A percentile compares a stretch with the other conserved stretches of the same genome.
These are phyloP conservation scores for Solanum medicagineum DNA, from an alignment of 257 asterid species.

Conservation along the genomic window DNA sequence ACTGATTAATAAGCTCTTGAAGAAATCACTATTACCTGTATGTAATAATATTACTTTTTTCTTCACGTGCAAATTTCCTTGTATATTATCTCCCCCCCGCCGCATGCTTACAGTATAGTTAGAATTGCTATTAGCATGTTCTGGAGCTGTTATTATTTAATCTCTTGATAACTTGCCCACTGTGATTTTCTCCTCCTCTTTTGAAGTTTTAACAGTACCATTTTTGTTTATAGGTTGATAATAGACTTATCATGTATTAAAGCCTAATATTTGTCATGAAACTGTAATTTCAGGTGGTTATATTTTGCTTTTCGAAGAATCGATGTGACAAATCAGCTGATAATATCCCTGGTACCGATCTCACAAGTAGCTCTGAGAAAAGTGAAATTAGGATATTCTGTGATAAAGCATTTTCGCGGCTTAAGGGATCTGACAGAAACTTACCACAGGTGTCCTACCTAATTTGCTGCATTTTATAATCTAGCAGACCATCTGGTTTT, in stretches of 20 bases:
- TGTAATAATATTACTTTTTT: slow-evolving; percentile 7
- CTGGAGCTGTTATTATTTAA: not conserved
- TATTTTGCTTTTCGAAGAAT: slow-evolving; percentile 91
- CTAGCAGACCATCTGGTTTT: not conserved
- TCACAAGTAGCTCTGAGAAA: slow-evolving; percentile 86
- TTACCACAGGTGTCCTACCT: slow-evolving; percentile 74
- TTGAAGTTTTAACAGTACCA: not conserved
- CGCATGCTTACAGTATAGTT: not conserved
- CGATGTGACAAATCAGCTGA: slow-evolving; percentile 93
- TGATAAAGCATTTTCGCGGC: slow-evolving; percentile 93
- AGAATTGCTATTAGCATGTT: not conserved
- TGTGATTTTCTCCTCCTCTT: not conserved
- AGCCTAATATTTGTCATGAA: not conserved
- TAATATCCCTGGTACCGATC: slow-evolving; percentile 80
- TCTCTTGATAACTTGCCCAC: not conserved
- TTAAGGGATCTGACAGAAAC: slow-evolving; percentile 93
- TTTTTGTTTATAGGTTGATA: not conserved
- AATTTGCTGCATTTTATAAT: not conserved
- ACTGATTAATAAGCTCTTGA: slow-evolving; percentile 68
- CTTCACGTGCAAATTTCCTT: not conserved
- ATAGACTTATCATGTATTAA: not conserved
- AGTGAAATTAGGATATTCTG: slow-evolving; percentile 93
- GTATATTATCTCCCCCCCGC: not conserved
- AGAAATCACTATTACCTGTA: slow-evolving; percentile 86
- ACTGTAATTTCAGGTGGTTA: slow-evolving; percentile 26